Percentiles rank a stretch among this genome's conserved stretches.
Evolutionary conservation across 1,284 basidiomycete genomes (phyloP).

Genomic region (Ganoderma multipileum): DNA sequence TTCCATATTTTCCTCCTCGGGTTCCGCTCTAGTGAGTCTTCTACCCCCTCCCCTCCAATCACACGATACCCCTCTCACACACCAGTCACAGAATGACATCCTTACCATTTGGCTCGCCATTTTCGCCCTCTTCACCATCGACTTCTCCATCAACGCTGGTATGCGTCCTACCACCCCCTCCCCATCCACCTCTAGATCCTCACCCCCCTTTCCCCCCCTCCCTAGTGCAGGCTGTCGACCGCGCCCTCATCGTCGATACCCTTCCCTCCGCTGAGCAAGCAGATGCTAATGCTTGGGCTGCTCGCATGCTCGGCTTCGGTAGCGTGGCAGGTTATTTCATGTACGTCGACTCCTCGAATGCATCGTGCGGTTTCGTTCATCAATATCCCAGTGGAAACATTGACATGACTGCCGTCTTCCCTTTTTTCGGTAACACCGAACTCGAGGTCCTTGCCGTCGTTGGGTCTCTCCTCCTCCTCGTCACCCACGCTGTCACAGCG

Average conservation of each 20-base stretch:
- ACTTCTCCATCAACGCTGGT: constrained; percentile 94
- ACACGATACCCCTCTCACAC: neutral
- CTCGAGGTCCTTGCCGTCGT: constrained; percentile 77
- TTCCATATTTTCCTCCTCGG: constrained; percentile 55
- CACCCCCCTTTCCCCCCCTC: constrained; percentile 11
- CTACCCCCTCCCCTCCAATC: neutral
- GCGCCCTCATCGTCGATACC: constrained; percentile 80
- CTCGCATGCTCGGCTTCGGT: constrained; percentile 85
- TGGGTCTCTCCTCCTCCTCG: constrained; percentile 59
- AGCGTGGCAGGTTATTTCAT: constrained; percentile 87
- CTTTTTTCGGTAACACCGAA: constrained; percentile 79
- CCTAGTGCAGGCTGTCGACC: constrained; percentile 82
- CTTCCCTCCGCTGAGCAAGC: constrained; percentile 79
- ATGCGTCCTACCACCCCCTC: constrained; percentile 26
- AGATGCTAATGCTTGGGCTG: constrained; percentile 94
- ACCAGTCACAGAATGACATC: constrained; percentile 56
- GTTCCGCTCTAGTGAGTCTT: constrained; percentile 20
- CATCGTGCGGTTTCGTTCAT: constrained; percentile 2
- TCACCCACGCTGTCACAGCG: constrained; percentile 64
- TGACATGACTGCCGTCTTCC: constrained; percentile 68
- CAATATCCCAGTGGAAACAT: constrained; percentile 66
- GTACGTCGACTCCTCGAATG: constrained; percentile 53
- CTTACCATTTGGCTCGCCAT: constrained; percentile 85
- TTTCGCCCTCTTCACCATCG: constrained; percentile 87
- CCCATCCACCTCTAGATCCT: neutral